Base-by-base conservation (phyloP, 768 basidiomycete genomes). In the Lactarius quietus region DNA sequence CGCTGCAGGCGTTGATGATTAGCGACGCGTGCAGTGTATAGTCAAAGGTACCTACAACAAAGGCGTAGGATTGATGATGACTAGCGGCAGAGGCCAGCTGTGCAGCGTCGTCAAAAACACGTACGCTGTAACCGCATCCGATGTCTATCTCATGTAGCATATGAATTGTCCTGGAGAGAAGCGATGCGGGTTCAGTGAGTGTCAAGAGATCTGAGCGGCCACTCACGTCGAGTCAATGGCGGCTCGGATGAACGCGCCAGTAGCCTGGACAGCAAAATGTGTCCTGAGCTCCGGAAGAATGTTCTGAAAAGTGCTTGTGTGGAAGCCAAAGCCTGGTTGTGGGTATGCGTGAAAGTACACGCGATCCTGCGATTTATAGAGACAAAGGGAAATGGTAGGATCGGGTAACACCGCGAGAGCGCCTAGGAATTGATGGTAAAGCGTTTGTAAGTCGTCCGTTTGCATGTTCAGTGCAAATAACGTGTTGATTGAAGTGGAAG, bases 201-300 rank as follows among this genome's bases (percentile, higher is more conserved):
- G 17, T 35, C 8, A 5, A 7, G 38, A 12, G 2, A 5, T 15
- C 33, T 36, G 12, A 29, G 10, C 18, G 3, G 28, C 33, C 2
- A 66, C 65, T 38, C 45, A 66, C 65, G 41, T 51, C 20, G 26
- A 53, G 6, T 59, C 36, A 3, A 66, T 62, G 28, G 41, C 28
- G 0, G 15, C 28, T 12, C 0, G 9, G 0, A 54, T 48, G 8
- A 10, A 1, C 0, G 6, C 1, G 6, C 38, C 61, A 1, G 56
- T 33, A 0, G n/a, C 39, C 17, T 59, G 56, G 8, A 66, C 3
- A 1, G 29, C 57, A 23, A 66, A 54, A 0, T 0, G n/a, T 0
- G 65, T 9, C 0, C 8, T 2, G 0, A 66, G 26, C 0, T 57
- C 56, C 0, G 20, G 52, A 1, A 58, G 52, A 0, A 58, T 51